Evolutionary conservation across 805 yeast genomes (phyloP).

Genomic region (Schizosaccharomyces lindneri): DNA sequence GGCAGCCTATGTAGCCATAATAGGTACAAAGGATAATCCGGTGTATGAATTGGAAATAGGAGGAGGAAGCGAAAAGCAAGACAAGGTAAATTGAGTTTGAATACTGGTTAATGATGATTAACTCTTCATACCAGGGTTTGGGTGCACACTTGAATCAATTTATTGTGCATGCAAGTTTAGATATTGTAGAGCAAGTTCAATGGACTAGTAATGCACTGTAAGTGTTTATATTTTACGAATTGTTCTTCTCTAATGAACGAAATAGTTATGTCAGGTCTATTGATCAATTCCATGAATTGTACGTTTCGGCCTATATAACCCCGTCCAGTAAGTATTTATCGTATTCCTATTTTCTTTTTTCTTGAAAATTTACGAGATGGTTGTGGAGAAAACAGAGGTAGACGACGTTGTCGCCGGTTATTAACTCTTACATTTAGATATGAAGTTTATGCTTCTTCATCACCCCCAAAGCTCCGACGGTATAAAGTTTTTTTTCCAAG

Average conservation of each 20-base stretch:
- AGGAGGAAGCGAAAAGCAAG: conserved; percentile 22
- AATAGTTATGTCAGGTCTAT: conserved; percentile 37
- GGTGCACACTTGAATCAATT: conserved; percentile 51
- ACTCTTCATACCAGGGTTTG: background rate
- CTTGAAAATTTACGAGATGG: too few relatives aligned
- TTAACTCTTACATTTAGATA: conserved; percentile 14
- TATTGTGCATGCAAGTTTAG: conserved; percentile 67
- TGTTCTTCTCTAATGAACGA: too few relatives aligned
- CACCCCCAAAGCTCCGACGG: conserved; percentile 42
- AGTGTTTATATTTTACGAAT: background rate
- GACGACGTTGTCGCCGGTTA: background rate
- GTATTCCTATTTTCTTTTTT: background rate
- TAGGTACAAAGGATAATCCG: conserved; percentile 71
- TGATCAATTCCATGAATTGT: conserved; percentile 64
- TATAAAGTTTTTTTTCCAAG: conserved; percentile 61
- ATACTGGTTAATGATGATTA: background rate
- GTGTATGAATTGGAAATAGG: conserved; percentile 72
- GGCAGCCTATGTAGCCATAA: conserved; percentile 73
- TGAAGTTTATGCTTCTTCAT: conserved; percentile 52
- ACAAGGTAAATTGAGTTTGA: background rate
- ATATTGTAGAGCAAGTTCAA: conserved; percentile 73
- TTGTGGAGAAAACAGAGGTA: too few relatives aligned
- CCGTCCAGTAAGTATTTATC: conserved; percentile 30
- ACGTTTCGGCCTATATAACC: conserved; percentile 64
- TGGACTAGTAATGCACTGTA: conserved; percentile 39